phyloP scores from a whole-genome alignment of 2,329 filamentous ascomycete genomes.

The Paraphoma sp. region DNA sequence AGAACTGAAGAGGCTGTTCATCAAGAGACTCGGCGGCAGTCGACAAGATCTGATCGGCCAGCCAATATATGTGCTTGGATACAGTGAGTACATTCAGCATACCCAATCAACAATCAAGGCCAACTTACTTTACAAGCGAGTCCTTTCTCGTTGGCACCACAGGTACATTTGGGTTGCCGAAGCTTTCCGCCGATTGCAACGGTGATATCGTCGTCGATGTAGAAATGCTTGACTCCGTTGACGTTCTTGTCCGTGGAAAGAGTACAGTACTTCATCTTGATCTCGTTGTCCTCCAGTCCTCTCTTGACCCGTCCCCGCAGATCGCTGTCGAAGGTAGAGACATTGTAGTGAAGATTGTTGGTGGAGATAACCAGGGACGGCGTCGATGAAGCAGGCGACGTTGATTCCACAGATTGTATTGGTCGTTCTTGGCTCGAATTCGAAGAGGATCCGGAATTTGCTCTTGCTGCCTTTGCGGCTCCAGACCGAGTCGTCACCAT shows the following conservation, averaged over 20 bases:
- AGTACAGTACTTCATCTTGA: slow-evolving; percentile 45
- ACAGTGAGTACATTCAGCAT: slow-evolving; percentile 1
- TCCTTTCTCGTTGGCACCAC: slow-evolving; percentile 41
- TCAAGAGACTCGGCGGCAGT: slow-evolving; percentile 27
- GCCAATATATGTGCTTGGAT: slow-evolving; percentile 48
- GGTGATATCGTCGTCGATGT: slow-evolving; percentile 45
- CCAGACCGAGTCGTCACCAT: slow-evolving; percentile 49
- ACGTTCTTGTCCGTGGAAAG: slow-evolving; percentile 30
- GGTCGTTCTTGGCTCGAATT: slow-evolving; percentile 29
- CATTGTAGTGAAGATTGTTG: slow-evolving; percentile 43
- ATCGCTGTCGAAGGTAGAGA: slow-evolving; percentile 38
- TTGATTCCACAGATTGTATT: slow-evolving; percentile 27
- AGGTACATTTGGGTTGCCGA: slow-evolving; percentile 39
- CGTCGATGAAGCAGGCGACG: slow-evolving; percentile 31
- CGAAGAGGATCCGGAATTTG: slow-evolving; percentile 20
- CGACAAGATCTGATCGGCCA: slow-evolving; percentile 43
- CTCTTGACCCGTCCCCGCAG: slow-evolving; percentile 38
- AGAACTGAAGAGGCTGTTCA: slow-evolving; percentile 35
- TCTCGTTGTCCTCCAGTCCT: slow-evolving; percentile 43
- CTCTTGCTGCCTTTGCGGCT: slow-evolving; percentile 37
- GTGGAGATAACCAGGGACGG: slow-evolving; percentile 42
- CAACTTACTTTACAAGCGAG: slow-evolving; percentile 43
- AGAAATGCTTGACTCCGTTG: slow-evolving; percentile 38
- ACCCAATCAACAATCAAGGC: not conserved
- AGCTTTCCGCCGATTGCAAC: slow-evolving; percentile 39